Evolutionary conservation across 202 grass and related monocot species (phyloP), one percentile per base, ranked within the genome.

Genomic region (Digitaria exilis): DNA sequence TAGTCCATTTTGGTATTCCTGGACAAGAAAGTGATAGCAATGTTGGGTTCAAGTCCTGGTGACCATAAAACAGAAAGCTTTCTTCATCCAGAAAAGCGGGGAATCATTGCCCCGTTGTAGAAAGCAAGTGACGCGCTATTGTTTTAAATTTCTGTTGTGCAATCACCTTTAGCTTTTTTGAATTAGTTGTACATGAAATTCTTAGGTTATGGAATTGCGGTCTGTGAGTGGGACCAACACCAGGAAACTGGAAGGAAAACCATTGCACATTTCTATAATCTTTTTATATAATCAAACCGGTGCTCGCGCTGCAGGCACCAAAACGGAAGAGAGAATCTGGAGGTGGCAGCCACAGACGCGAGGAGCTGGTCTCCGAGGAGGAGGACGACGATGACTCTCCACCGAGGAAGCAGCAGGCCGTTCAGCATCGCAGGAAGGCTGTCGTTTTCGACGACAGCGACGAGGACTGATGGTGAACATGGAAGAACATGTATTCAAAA

Each of bases 361-460:
- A 87, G 77, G 92, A 85, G 63, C 22, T 90, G 29, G 80, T 84
- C 26, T 89, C 86, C 0, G 89, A 87, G 13, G 96, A 90, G 1
- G 63, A 87, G 2, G 96, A 90, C 5, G 63, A 67, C 8, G 76
- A 80, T 0, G 96, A 94, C n/a, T 92, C 96, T 72, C 96, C 96
- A 1, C 91, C 96, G 0, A 99, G 87, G 66, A 99, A 99, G 70
- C 77, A 89, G 1, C 84, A 59, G 49, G n/a, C 71, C 0, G 87
- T 81, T 44, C 87, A 57, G 65, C 65, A 89, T 54, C 89, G 93
- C 37, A 87, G 96, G 65, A 95, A 93, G 71, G 69, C 87, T 1
- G 80, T 96, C 4, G 84, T 99, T 56, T 96, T 89, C 80, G 96
- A 98, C 79, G 96, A 98, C 54, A 92, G 93, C 2, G 93, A 96